Conservation (phyloP, 2,329 filamentous ascomycete species). For the Aspergillus oerlinghausenensis region DNA sequence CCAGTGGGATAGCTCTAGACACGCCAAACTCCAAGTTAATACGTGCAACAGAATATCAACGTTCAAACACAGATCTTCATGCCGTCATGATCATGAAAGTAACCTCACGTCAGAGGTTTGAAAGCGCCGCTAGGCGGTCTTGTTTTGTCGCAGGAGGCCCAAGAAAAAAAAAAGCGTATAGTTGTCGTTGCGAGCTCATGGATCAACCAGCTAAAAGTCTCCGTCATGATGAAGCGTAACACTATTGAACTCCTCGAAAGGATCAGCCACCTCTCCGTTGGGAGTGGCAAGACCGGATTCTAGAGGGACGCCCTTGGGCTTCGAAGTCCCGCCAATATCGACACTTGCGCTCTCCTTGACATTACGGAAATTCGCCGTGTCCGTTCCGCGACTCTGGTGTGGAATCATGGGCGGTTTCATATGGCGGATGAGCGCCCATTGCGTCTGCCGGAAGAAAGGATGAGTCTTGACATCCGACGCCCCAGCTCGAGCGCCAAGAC, state of each 20-base stretch:
- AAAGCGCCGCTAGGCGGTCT: constrained; percentile 18
- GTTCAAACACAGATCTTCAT: constrained; percentile 29
- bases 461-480: constrained; percentile 96
- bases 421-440: constrained; percentile 95
- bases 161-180: not conserved
- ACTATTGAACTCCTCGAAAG: constrained; percentile 98
- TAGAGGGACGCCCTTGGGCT: constrained; percentile 72
- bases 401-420: constrained; percentile 98
- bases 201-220: constrained; percentile 44
- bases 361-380: constrained; percentile 95
- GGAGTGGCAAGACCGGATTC: constrained; percentile 84
- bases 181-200: constrained; percentile 4
- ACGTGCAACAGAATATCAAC: constrained; percentile 17
- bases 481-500: constrained; percentile 87
- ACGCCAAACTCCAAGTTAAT: constrained; percentile 22
- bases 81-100: constrained; percentile 31
- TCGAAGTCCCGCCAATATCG: constrained; percentile 53
- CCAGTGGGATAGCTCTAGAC: constrained; percentile 18
- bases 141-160: constrained; percentile 1
- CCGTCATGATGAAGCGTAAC: constrained; percentile 96
- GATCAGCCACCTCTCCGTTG: constrained; percentile 75
- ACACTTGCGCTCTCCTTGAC: constrained; percentile 97
- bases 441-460: constrained; percentile 91
- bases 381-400: constrained; percentile 80
- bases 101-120: constrained; percentile 9